Base-by-base conservation (phyloP, 768 basidiomycete genomes). In the Dentipellis sp. region DNA sequence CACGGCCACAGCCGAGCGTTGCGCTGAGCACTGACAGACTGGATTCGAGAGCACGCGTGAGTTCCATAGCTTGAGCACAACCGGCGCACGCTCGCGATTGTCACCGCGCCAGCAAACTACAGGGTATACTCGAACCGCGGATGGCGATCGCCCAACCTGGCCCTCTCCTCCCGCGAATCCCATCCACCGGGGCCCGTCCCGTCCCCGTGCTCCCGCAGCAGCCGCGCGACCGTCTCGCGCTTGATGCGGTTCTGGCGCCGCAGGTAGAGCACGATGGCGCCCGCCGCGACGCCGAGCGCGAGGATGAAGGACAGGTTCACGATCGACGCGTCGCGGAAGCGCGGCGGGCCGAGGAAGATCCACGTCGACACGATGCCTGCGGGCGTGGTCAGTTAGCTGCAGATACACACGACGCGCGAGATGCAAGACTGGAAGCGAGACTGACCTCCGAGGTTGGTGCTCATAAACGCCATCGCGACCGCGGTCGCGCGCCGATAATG, bases 401-500 rank as follows among this genome's bases (percentile, higher is more conserved):
- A 42, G 12, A 42, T 4, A 10, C 40, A 19, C 3, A 19, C 9
- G 14, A 42, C n/a, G 48, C 12, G 2, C 7, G 29, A 8, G 48
- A 34, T 11, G 29, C 14, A 9, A 23, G 14, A 50, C 17, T 19
- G 47, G 47, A 49, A 49, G 35, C 11, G 36, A 52, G 51, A 19
- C 22, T n/a, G 4, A 47, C 60, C 60, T 9, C 60, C 60, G 8
- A 49, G n/a, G 29, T 60, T 63, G 17, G 51, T 63, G 17, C 47
- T 50, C 29, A 65, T 57, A 51, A 66, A 65, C 1, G 61, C 64
- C 29, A 65, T 5, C 34, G 66, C 64, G 51, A 69, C 63, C 11
- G 64, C 66, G 3, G 68, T 67, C 7, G 63, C 63, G n/a, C 68
- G 61, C 38, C 65, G 63, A 59, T 67, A 68, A 60, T 60, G 67